phyloP scores from a whole-genome alignment of 371 early-diverging fungal species.

The Mortierella sp. region DNA sequence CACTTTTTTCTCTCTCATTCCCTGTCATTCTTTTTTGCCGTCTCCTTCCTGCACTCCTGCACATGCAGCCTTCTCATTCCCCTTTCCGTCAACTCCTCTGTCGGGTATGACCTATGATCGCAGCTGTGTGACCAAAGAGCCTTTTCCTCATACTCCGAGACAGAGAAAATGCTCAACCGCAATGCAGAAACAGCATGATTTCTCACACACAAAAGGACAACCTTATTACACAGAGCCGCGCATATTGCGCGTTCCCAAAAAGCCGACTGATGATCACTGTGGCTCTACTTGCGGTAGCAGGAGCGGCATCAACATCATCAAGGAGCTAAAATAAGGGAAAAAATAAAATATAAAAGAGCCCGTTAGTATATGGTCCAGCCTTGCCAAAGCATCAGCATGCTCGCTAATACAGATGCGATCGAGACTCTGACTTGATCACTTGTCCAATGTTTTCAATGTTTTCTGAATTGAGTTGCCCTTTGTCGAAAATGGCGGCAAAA shows the following conservation, averaged over 20 bases:
- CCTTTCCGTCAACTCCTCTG: too few species aligned
- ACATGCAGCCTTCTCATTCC: too few species aligned
- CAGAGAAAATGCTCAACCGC: neutral
- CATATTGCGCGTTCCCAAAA: neutral
- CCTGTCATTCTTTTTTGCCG: too few species aligned
- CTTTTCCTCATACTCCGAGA: neutral
- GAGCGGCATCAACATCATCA: neutral
- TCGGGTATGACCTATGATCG: neutral
- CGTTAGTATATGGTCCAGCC: neutral
- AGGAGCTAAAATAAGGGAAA: neutral
- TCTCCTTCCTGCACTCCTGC: too few species aligned
- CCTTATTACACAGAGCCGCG: neutral
- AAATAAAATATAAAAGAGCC: neutral
- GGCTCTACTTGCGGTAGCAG: neutral
- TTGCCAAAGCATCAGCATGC: too few species aligned
- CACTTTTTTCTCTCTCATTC: neutral
- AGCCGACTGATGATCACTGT: neutral
- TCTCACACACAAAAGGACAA: too few species aligned
- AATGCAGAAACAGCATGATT: neutral
- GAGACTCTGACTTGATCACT: neutral
- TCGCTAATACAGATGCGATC: neutral
- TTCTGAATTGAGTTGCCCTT: neutral
- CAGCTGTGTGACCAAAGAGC: slow-evolving; percentile 5
- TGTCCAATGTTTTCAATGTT: neutral
- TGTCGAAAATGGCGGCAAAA: neutral